These are phyloP conservation scores for Salix purpurea DNA, from an alignment of 345 rosid genomes.

Conservation along the genomic window DNA sequence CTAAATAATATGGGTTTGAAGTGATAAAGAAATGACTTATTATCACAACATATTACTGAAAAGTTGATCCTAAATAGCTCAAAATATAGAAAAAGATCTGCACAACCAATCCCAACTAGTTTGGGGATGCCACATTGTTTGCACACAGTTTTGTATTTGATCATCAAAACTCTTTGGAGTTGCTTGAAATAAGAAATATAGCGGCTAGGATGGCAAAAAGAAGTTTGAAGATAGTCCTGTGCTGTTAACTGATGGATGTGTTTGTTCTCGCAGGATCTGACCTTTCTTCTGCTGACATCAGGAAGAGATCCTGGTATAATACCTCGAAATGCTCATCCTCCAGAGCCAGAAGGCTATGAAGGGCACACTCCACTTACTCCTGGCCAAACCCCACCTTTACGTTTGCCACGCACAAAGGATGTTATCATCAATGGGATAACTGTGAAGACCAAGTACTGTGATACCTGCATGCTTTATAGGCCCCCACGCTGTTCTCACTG, in stretches of 20 bases:
- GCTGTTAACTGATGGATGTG: slow-evolving; percentile 13
- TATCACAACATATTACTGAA: background rate
- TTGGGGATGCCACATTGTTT: background rate
- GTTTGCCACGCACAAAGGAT: slow-evolving; percentile 61
- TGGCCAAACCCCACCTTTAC: slow-evolving; percentile 53
- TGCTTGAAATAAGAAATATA: background rate
- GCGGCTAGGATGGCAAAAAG: background rate
- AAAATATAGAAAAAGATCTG: background rate
- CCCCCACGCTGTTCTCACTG: slow-evolving; percentile 99
- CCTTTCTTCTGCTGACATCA: slow-evolving; percentile 72
- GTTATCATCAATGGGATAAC: slow-evolving; percentile 62
- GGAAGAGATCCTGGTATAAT: slow-evolving; percentile 96
- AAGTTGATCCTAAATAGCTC: background rate
- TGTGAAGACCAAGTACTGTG: slow-evolving; percentile 85
- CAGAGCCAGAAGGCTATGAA: slow-evolving; percentile 55
- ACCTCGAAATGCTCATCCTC: slow-evolving; percentile 71
- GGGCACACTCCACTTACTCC: slow-evolving; percentile 34
- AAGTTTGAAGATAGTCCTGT: background rate
- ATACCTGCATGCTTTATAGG: slow-evolving; percentile 86
- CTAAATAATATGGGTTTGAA: background rate
- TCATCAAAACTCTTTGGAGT: background rate
- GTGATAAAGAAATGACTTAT: background rate
- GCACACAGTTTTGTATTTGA: background rate
- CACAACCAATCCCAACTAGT: background rate
- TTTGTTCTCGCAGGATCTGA: slow-evolving; percentile 54